Conservation (phyloP, 176 grass and related monocot genomes). For the Leersia perrieri region DNA sequence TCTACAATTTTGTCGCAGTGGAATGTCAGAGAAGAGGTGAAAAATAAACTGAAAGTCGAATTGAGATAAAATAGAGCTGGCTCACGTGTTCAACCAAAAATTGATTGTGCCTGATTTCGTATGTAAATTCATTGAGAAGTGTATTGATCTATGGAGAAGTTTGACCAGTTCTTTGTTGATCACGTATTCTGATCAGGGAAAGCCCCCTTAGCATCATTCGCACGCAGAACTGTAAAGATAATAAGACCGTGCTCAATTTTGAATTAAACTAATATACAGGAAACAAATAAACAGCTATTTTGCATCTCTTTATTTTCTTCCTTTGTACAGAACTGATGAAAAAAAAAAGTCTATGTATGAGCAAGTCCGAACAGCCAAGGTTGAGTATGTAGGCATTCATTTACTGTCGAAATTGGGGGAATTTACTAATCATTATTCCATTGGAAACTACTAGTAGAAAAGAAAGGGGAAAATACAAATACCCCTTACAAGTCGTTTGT, state of each 20-base stretch:
- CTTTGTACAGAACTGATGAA: not conserved
- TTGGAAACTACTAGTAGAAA: no score
- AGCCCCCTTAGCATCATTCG: not conserved
- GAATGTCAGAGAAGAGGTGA: constrained; percentile 80
- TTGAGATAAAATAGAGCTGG: constrained; percentile 56
- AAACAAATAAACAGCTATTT: not conserved
- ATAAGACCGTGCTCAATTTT: not conserved
- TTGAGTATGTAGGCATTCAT: not conserved
- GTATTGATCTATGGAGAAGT: not conserved
- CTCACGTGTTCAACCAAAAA: constrained; percentile 5
- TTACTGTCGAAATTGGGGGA: not conserved
- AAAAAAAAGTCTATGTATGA: not conserved
- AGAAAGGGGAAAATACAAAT: no score
- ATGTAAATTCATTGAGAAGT: constrained; percentile 35
- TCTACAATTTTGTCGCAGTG: constrained; percentile 54
- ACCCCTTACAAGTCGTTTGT: no score
- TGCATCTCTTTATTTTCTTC: not conserved
- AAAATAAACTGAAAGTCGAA: constrained; percentile 78
- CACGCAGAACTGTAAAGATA: not conserved
- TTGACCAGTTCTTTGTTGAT: not conserved
- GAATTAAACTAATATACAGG: not conserved
- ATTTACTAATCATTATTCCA: no score
- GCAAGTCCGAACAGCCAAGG: not conserved
- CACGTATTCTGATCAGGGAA: not conserved
- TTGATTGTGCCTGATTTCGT: constrained; percentile 7